Percentiles rank a stretch among this genome's conserved stretches.
These are phyloP conservation scores for Phalaenopsis aphrodite DNA, from an alignment of 106 monocot species.

Conservation along the genomic window DNA sequence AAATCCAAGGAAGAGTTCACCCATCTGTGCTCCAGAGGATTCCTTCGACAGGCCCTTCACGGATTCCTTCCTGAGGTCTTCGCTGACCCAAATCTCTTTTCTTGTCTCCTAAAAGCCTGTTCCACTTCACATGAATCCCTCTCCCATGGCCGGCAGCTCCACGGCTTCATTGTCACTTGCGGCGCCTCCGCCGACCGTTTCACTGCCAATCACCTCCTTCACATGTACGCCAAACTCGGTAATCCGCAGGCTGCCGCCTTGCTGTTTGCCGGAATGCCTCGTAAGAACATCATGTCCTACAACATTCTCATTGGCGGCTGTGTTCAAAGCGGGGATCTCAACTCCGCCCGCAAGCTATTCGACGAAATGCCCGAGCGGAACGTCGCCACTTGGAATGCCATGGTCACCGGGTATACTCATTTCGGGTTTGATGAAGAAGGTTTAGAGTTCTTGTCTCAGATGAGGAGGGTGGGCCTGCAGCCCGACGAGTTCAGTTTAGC, in stretches of 20 bases:
- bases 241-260: conserved; percentile 9
- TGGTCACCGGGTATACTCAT: conserved; percentile 49
- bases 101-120: conserved; percentile 40
- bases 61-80: conserved; percentile 16
- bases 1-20: conserved; percentile 13
- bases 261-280: conserved; percentile 43
- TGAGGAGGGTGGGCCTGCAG: conserved; percentile 31
- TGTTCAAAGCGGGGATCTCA: conserved; percentile 36
- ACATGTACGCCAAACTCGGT: conserved; percentile 45
- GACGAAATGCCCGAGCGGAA: conserved; percentile 63
- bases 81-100: conserved; percentile 32
- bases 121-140: conserved; percentile 20
- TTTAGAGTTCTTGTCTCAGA: conserved; percentile 26
- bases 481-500: conserved; percentile 65
- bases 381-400: conserved; percentile 62
- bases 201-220: conserved; percentile 71
- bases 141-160: conserved; percentile 28
- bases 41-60: conserved; percentile 17
- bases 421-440: conserved; percentile 45
- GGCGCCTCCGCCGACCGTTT: conserved; percentile 55
- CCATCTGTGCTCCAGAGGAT: conserved; percentile 24
- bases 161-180: conserved; percentile 43
- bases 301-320: conserved; percentile 56
- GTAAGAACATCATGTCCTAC: conserved; percentile 58
- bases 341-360: conserved; percentile 38